Base-by-base conservation (phyloP, 1,139 yeast species). In the Suhomyces wounanorum region DNA sequence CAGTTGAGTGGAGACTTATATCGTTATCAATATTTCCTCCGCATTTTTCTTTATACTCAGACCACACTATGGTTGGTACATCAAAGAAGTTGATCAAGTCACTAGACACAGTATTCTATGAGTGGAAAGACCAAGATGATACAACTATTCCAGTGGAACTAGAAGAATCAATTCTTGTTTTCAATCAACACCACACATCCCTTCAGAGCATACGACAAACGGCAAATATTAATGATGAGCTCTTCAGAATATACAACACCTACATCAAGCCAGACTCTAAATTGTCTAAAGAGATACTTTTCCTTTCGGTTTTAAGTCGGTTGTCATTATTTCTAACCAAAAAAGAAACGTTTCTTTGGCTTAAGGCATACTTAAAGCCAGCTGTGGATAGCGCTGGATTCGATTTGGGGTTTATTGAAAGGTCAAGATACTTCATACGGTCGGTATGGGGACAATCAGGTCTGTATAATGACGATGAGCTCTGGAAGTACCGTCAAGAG, bases 301-400 rank as follows among this genome's bases (percentile, higher is more conserved):
- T 85, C 58, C 60, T 84, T 16, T 76, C 76, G 44, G 67, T 79
- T 3, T 68, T 85, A 16, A 65, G 51, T 51, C 68, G 55, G 58
- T 73, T 63, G 53, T 72, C 51, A 74, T 78, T 60, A 52, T 77
- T 62, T 50, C 78, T 77, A 10, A 70, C 70, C 49, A 59, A 63
- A 18, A 72, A 74, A 1, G 79, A 79, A 43, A 65, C 81, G 10
- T 60, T 63, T 37, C 63, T 73, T 25, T 86, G 90, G 89, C 69
- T 82, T 47, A 69, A 70, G 42, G 71, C 79, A n/a, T 79, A 82
- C 57, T 63, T 78, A 9, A 69, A 69, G 21, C 81, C 84, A 0
- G 85, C 88, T 0, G 69, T 84, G 1, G 86, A 85, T 60, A 81
- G 87, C 43, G 86, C 86, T 0, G 87, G 88, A 2, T 73, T 59